Conservation (phyloP, 2,329 filamentous ascomycete species). For the Trichoderma harzianum region DNA sequence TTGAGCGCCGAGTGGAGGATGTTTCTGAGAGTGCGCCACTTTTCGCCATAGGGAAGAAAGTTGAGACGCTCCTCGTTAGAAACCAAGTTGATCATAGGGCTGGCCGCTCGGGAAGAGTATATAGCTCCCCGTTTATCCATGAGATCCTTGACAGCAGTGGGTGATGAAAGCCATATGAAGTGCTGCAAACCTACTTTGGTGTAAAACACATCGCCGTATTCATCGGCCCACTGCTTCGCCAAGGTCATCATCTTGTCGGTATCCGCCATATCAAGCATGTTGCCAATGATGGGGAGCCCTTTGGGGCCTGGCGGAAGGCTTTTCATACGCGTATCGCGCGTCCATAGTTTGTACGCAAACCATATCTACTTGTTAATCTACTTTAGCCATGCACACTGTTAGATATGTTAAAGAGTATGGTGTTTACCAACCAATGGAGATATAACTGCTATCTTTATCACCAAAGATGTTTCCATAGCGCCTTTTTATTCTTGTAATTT, state of each 20-base stretch:
- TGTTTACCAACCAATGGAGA: background rate
- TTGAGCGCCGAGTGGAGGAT: constrained; percentile 19
- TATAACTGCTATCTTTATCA: background rate
- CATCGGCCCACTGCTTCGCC: constrained; percentile 46
- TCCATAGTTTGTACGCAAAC: background rate
- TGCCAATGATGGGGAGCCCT: constrained; percentile 25
- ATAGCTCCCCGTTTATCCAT: constrained; percentile 48
- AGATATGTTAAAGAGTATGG: background rate
- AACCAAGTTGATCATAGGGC: constrained; percentile 24
- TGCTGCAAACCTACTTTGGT: constrained; percentile 48
- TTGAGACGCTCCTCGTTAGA: constrained; percentile 16
- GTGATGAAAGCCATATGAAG: constrained; percentile 45
- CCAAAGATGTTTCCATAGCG: background rate
- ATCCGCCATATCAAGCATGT: constrained; percentile 28
- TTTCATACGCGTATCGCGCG: constrained; percentile 5
- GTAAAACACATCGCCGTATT: constrained; percentile 51
- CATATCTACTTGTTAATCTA: background rate
- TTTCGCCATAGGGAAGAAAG: constrained; percentile 14
- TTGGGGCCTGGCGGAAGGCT: constrained; percentile 21
- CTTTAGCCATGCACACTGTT: background rate
- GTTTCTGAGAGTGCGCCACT: constrained; percentile 10
- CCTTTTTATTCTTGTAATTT: accelerated
- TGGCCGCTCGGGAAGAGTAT: constrained; percentile 42
- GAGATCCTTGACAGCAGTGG: constrained; percentile 47
- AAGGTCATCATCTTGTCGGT: constrained; percentile 29